Conservation (phyloP, 1,284 basidiomycete species). For the Apiotrichum gracile region DNA sequence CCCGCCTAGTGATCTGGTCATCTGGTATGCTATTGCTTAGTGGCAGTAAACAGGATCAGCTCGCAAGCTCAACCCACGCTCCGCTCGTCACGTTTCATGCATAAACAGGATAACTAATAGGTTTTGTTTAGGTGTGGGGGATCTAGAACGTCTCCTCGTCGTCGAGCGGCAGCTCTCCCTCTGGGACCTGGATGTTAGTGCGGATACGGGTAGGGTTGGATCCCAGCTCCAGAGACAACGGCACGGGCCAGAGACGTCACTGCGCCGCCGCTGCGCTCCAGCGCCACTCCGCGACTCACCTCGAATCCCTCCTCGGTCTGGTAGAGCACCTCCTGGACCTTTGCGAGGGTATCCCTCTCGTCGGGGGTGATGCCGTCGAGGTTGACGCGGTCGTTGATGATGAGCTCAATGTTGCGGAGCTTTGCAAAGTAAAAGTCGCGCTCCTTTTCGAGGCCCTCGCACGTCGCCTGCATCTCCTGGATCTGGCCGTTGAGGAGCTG, state of each 20-base stretch:
- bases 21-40: too few species aligned
- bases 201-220: too few species aligned
- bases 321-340: constrained; percentile 91
- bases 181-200: constrained; percentile 55
- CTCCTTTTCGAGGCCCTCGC: constrained; percentile 89
- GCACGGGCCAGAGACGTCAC: not conserved
- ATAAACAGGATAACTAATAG: constrained; percentile 3
- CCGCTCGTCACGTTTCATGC: not conserved
- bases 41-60: too few species aligned
- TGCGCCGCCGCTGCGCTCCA: not conserved
- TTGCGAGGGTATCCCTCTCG: constrained; percentile 65
- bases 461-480: constrained; percentile 71
- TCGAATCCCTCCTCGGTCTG: constrained; percentile 86
- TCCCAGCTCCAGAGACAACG: not conserved
- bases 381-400: constrained; percentile 71
- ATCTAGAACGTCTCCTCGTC: constrained; percentile 21
- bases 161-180: constrained; percentile 9
- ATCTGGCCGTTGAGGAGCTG: constrained; percentile 55
- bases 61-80: too few species aligned
- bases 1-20: too few species aligned
- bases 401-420: constrained; percentile 91
- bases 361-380: constrained; percentile 56
- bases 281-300: constrained; percentile 49
- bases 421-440: constrained; percentile 98
- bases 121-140: not conserved